Evolutionary conservation across 2,329 filamentous ascomycete genomes (phyloP).

Genomic region (Trichophaea hybrida): DNA sequence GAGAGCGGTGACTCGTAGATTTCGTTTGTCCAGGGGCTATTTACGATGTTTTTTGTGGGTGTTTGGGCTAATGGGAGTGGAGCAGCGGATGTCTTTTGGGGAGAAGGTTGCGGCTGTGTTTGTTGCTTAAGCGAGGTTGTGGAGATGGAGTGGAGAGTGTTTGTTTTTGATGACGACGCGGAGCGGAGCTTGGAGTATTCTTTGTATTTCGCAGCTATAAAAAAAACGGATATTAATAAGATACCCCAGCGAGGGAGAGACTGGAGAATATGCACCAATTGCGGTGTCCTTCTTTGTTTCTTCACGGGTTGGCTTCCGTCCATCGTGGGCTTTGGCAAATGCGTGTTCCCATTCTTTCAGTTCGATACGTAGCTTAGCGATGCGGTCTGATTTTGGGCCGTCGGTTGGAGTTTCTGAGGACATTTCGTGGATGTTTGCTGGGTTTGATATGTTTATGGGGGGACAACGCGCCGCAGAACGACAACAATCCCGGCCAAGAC

Average conservation of each 20-base stretch:
- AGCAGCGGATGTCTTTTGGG: constrained; percentile 29
- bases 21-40: constrained; percentile 30
- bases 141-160: not conserved
- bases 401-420: not conserved
- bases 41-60: constrained; percentile 33
- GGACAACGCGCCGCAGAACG: not conserved
- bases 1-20: constrained; percentile 43
- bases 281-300: not conserved
- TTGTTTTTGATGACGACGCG: not conserved
- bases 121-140: constrained; percentile 23
- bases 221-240: not conserved
- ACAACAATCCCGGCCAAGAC: not conserved
- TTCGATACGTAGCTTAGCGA: constrained; percentile 43
- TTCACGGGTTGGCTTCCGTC: constrained; percentile 40
- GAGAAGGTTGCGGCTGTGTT: constrained; percentile 40
- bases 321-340: constrained; percentile 48
- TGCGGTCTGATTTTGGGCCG: not conserved
- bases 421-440: not conserved
- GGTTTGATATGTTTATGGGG: not conserved
- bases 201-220: constrained; percentile 32
- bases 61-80: constrained; percentile 20
- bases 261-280: not conserved
- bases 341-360: constrained; percentile 61
- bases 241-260: not conserved
- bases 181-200: constrained; percentile 48